Evolutionary conservation across 1,284 basidiomycete genomes (phyloP), one percentile per base, ranked within the genome.

Genomic region (Apiotrichum veenhuisii): DNA sequence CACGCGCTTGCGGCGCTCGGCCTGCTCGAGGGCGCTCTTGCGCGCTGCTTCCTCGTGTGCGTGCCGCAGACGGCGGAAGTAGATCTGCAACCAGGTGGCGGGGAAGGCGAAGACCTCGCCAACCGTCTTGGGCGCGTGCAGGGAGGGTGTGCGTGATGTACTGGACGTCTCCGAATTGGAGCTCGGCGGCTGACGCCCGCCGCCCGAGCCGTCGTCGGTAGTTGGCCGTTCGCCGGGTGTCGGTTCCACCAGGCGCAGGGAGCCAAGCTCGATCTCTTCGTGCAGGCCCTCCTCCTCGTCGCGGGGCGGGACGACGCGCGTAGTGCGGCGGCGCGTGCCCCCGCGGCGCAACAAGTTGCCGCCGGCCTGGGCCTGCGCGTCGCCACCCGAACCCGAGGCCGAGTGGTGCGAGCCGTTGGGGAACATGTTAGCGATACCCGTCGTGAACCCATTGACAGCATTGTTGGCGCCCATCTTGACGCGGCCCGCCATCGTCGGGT

Each of bases 11-110:
- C 75, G 59, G 11, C 66, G 48, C 56, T 77, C 67, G 11, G 68
- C 75, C 38, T 72, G 62, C 47, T 72, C 66, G 27, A 76, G 41
- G 2, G 73, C 76, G 44, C 69, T 63, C 22, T 64, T 62, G 37
- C 69, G 71, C 22, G 75, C 66, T 7, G 76, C 76, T 30, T 75
- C 72, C 55, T 74, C 73, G 59, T 77, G 76, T 10, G 74, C 76
- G 41, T 62, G 66, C n/a, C 71, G 65, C 38, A 77, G 63, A 25
- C 70, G 59, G 5, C 76, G 68, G 23, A 75, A 47, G 56, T 75
- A 77, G 0, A 76, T 69, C 27, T 71, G 67, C 11, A 76, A 51
- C 64, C 71, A 68, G 1, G 69, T 76, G 26, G 68, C 67, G 3
- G 76, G 75, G 61, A 68, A 74, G 0, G 71, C 58, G 33, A 77